Conservation (phyloP, 2,329 filamentous ascomycete genomes). For the Curvularia eragrostidis region DNA sequence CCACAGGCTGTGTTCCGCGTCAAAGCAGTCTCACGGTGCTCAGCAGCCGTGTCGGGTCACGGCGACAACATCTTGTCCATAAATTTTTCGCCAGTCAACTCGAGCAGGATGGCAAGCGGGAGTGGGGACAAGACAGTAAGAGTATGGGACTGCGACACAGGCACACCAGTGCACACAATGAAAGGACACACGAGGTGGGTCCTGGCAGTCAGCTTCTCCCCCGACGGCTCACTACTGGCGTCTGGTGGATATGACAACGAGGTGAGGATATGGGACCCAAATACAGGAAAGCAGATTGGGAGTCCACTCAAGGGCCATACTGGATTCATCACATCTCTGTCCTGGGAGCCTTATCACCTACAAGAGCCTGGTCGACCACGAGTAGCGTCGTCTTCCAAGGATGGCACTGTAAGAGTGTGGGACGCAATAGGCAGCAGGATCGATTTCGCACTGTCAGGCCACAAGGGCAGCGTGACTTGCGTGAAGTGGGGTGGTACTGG, state of each 20-base stretch:
- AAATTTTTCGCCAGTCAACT: conserved; percentile 82
- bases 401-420: conserved; percentile 88
- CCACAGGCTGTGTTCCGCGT: conserved; percentile 95
- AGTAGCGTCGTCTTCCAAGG: conserved; percentile 87
- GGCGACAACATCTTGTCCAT: conserved; percentile 87
- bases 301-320: conserved; percentile 80
- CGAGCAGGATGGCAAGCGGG: conserved; percentile 81
- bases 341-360: conserved; percentile 93
- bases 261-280: conserved; percentile 87
- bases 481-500: conserved; percentile 95
- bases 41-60: conserved; percentile 87
- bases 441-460: conserved; percentile 83
- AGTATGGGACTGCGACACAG: conserved; percentile 94
- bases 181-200: conserved; percentile 92
- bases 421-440: conserved; percentile 77
- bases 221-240: conserved; percentile 79
- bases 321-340: conserved; percentile 86
- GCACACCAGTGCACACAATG: conserved; percentile 84
- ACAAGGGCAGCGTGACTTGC: conserved; percentile 87
- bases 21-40: conserved; percentile 87
- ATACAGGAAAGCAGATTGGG: conserved; percentile 76
- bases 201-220: conserved; percentile 83
- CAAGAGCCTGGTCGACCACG: conserved; percentile 76
- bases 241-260: conserved; percentile 94
- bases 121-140: conserved; percentile 90